Percentiles rank a stretch among this genome's conserved stretches.
Conservation (phyloP, 805 yeast genomes). For the Spathaspora hagerdaliae region DNA sequence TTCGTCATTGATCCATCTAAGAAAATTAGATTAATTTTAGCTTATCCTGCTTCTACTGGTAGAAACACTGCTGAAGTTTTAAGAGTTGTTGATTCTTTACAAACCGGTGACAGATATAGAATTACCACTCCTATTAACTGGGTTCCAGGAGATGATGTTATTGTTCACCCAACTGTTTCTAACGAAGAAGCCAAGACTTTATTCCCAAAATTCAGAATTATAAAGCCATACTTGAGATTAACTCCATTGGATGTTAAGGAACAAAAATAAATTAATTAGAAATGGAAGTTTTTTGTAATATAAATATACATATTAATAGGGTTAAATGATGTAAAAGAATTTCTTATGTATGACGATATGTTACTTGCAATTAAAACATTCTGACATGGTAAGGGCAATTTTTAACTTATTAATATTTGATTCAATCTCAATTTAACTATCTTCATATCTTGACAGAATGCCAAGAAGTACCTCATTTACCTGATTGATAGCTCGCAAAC, state of each 20-base stretch:
- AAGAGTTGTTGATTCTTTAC: slow-evolving; percentile 86
- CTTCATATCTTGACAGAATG: no score
- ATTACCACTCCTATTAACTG: slow-evolving; percentile 91
- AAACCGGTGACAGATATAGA: slow-evolving; percentile 76
- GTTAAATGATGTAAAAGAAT: no score
- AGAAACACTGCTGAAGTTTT: slow-evolving; percentile 91
- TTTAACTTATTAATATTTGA: no score
- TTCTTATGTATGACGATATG: no score
- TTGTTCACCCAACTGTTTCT: slow-evolving; percentile 81
- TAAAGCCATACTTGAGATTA: slow-evolving; percentile 86
- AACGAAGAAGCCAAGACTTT: slow-evolving; percentile 60
- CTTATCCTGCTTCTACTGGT: slow-evolving; percentile 93
- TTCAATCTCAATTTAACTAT: no score
- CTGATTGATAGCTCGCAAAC: no score
- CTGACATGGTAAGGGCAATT: no score
- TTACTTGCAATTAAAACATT: no score
- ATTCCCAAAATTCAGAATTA: slow-evolving; percentile 80
- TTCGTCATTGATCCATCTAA: slow-evolving; percentile 87
- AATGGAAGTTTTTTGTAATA: neutral
- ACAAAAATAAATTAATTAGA: slow-evolving; percentile 2
- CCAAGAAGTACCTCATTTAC: no score
- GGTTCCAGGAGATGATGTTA: slow-evolving; percentile 86
- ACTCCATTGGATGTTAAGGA: slow-evolving; percentile 39
- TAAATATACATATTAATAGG: no score
- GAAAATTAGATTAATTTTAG: slow-evolving; percentile 79